A percentile compares a stretch with the other conserved stretches of the same genome.
phyloP scores from a whole-genome alignment of 345 rosid species.

The Citrus australasica region DNA sequence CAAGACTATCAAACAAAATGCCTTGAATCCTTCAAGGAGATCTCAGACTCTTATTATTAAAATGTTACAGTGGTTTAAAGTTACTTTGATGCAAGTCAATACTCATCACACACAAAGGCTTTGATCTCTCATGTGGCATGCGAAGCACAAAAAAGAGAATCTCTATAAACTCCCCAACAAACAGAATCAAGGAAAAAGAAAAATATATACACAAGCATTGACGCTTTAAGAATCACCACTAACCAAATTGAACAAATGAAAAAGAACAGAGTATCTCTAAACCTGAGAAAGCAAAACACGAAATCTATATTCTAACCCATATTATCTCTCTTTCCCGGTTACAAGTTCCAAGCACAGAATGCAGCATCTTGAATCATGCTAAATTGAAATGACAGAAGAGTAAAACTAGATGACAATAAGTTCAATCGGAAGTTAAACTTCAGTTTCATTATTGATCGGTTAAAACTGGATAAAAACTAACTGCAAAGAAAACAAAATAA shows the following conservation, averaged over 20 bases:
- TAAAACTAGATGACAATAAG: neutral
- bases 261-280: neutral
- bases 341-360: neutral
- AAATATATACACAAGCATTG: neutral
- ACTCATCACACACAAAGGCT: neutral
- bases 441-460: neutral
- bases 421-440: neutral
- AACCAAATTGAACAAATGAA: neutral
- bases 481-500: neutral
- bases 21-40: neutral
- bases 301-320: neutral
- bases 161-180: neutral
- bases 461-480: neutral
- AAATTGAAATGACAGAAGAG: neutral
- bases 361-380: neutral
- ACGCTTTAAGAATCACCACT: neutral
- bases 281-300: neutral
- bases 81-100: neutral
- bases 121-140: neutral
- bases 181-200: neutral
- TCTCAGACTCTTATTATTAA: neutral
- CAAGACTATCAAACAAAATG: neutral
- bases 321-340: neutral
- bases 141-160: neutral
- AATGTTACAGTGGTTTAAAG: neutral